Evolutionary conservation across 768 basidiomycete species (phyloP).

Genomic region (Kwoniella heveanensis): DNA sequence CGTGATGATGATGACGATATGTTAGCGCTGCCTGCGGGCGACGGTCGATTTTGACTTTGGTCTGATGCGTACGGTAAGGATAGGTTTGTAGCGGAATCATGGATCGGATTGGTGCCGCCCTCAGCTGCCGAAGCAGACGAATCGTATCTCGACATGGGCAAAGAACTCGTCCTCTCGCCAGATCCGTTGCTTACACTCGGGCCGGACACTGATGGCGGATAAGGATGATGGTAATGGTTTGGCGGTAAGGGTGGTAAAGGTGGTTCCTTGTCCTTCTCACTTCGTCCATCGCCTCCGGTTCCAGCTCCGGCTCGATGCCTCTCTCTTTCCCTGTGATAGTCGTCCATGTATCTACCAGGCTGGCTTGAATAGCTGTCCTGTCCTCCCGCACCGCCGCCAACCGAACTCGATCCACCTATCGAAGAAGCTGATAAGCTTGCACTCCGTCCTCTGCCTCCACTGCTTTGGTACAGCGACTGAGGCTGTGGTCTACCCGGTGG

Average conservation of each 20-base stretch:
- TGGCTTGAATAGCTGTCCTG: conserved; percentile 4
- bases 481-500: background rate
- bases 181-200: background rate
- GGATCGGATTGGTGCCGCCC: background rate
- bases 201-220: too few relatives aligned
- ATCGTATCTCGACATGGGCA: conserved; percentile 17
- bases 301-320: background rate
- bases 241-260: background rate
- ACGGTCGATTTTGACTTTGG: background rate
- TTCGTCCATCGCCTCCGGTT: background rate
- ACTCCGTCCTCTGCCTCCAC: background rate
- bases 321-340: background rate
- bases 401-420: background rate
- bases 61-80: background rate
- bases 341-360: conserved; percentile 13
- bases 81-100: background rate
- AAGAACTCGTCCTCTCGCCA: conserved; percentile 12
- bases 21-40: background rate
- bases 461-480: background rate
- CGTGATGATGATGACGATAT: background rate
- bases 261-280: background rate
- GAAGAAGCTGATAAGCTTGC: background rate
- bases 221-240: background rate
- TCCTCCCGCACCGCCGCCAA: background rate
- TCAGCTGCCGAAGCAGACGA: conserved; percentile 7